Percentiles rank a stretch among this genome's conserved stretches.
Conservation (phyloP, 805 yeast genomes). For the Cyberlindnera suaveolens region DNA sequence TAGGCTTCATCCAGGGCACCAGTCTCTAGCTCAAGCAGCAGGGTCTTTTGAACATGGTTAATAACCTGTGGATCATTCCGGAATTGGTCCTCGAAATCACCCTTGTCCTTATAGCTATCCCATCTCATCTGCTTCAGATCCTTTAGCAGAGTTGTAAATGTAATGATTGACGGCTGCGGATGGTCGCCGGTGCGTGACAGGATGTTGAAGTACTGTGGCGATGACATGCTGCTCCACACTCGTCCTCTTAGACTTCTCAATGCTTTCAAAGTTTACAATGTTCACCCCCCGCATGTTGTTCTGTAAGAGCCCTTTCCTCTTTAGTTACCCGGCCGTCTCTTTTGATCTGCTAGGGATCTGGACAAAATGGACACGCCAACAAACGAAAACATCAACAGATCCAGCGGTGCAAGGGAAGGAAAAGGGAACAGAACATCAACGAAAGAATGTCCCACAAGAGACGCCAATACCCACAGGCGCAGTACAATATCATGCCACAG, state of each 20-base stretch:
- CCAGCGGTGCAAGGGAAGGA: too few species aligned
- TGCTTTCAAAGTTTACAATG: too few species aligned
- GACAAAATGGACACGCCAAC: background rate
- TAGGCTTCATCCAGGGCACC: conserved; percentile 3
- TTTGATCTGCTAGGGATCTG: background rate
- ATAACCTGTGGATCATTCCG: conserved; percentile 5
- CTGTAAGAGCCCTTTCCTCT: background rate
- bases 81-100: conserved; percentile 4
- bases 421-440: background rate
- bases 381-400: background rate
- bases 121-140: background rate
- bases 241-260: too few species aligned
- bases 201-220: background rate
- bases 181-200: background rate
- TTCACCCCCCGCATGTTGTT: too few species aligned
- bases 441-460: conserved; percentile 23
- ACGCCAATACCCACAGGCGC: conserved; percentile 29
- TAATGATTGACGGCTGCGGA: background rate
- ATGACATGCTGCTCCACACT: too few species aligned
- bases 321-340: background rate
- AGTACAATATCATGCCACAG: conserved; percentile 13
- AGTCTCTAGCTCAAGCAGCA: conserved; percentile 9
- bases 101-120: background rate
- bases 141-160: background rate
- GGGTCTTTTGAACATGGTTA: conserved; percentile 8